These are phyloP conservation scores for Pseudocercospora vitis DNA, from an alignment of 2,329 filamentous ascomycete species.

Conservation along the genomic window DNA sequence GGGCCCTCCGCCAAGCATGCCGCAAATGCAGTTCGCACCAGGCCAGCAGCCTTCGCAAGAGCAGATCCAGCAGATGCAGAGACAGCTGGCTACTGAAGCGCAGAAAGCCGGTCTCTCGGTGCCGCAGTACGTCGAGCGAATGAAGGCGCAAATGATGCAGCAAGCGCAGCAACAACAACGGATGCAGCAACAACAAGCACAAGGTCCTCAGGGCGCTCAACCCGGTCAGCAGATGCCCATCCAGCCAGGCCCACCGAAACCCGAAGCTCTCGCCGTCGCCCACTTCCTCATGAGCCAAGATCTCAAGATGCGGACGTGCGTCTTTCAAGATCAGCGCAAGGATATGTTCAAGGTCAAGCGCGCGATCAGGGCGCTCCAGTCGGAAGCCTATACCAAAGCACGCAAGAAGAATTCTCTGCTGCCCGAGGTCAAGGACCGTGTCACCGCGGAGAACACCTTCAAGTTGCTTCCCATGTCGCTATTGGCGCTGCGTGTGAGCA, in stretches of 20 bases:
- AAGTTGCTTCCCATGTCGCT: conserved; percentile 93
- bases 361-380: conserved; percentile 84
- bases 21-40: conserved; percentile 27
- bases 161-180: conserved; percentile 53
- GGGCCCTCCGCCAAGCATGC: neutral
- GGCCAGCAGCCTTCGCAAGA: conserved; percentile 69
- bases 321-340: conserved; percentile 93
- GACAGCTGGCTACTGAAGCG: conserved; percentile 78
- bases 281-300: conserved; percentile 82
- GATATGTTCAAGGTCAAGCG: conserved; percentile 99
- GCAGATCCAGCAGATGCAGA: conserved; percentile 81
- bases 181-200: conserved; percentile 38
- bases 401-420: conserved; percentile 84
- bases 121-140: conserved; percentile 70
- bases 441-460: conserved; percentile 88
- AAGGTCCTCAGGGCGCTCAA: conserved; percentile 44
- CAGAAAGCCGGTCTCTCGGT: conserved; percentile 81
- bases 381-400: conserved; percentile 85
- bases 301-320: conserved; percentile 85
- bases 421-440: conserved; percentile 82
- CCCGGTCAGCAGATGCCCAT: conserved; percentile 65
- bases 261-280: conserved; percentile 82
- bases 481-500: conserved; percentile 84
- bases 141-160: conserved; percentile 55
- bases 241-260: conserved; percentile 77